Percentiles rank a stretch among this genome's conserved stretches.
phyloP scores from a whole-genome alignment of 805 yeast species.

The Ogataea paradorogensis region DNA sequence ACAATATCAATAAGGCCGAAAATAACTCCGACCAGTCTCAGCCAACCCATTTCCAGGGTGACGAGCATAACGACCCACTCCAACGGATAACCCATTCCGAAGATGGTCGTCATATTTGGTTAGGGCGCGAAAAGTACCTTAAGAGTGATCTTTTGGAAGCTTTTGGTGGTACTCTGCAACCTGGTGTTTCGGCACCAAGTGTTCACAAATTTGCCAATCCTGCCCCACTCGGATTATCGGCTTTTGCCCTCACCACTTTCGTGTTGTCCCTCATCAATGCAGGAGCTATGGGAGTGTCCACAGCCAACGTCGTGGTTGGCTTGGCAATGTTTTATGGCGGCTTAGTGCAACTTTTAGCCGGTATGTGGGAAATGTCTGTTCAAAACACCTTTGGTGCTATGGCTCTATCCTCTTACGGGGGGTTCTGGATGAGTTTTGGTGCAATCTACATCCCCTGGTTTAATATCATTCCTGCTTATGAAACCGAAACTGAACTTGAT shows the following conservation, averaged over 20 bases:
- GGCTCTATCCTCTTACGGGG: conserved; percentile 60
- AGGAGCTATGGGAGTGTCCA: conserved; percentile 64
- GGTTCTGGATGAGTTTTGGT: conserved; percentile 76
- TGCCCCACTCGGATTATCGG: conserved; percentile 70
- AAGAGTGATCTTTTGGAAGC: conserved; percentile 59
- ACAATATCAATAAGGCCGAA: conserved; percentile 1
- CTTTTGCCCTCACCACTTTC: conserved; percentile 67
- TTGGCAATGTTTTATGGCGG: conserved; percentile 74
- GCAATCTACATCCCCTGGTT: conserved; percentile 59
- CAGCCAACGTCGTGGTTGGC: conserved; percentile 61
- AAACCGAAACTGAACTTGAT: conserved; percentile 40
- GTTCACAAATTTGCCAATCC: conserved; percentile 66
- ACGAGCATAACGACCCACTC: conserved; percentile 15
- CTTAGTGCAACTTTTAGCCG: conserved; percentile 65
- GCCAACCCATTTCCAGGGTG: conserved; percentile 23
- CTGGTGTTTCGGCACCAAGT: conserved; percentile 62
- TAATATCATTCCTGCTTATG: conserved; percentile 51
- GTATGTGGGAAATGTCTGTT: conserved; percentile 71
- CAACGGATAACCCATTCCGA: conserved; percentile 42
- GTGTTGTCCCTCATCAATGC: conserved; percentile 62
- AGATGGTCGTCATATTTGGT: conserved; percentile 62
- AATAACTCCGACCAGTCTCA: conserved; percentile 18
- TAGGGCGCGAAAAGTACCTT: conserved; percentile 70
- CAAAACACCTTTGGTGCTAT: conserved; percentile 78
- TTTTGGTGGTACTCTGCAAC: conserved; percentile 81